Evolutionary conservation across 768 basidiomycete genomes (phyloP).

Genomic region (Suillus fuscotomentosus): DNA sequence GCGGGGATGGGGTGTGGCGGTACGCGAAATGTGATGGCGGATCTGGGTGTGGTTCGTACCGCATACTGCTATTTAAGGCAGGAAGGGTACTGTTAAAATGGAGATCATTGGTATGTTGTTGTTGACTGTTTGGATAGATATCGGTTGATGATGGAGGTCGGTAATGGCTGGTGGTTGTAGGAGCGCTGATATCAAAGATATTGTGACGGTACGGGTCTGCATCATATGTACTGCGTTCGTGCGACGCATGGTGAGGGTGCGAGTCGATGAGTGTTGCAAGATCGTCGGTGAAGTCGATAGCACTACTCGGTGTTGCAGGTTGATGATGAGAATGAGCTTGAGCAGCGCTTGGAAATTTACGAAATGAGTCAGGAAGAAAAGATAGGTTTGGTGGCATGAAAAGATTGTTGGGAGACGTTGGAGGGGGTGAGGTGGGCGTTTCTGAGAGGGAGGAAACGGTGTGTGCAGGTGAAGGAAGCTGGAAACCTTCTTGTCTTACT

Average conservation of each 20-base stretch:
- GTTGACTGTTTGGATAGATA: conserved; percentile 21
- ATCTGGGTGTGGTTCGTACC: conserved; percentile 47
- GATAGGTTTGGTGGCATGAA: conserved; percentile 45
- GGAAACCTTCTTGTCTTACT: conserved; percentile 74
- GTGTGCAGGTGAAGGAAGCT: conserved; percentile 48
- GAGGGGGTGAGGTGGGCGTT: conserved; percentile 24
- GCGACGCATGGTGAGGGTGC: conserved; percentile 29
- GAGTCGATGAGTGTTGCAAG: conserved; percentile 57
- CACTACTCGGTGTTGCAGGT: conserved; percentile 9
- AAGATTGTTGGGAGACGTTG: conserved; percentile 31
- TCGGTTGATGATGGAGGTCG: conserved; percentile 18
- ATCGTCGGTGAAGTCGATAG: conserved; percentile 67
- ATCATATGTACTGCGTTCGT: conserved; percentile 45
- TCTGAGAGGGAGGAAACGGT: conserved; percentile 18
- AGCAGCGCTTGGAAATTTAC: conserved; percentile 42
- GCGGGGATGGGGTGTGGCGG: conserved; percentile 28
- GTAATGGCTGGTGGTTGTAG: conserved; percentile 24
- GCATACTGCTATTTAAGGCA: conserved; percentile 50
- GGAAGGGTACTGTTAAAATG: conserved; percentile 53
- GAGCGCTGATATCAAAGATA: conserved; percentile 63
- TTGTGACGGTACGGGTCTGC: conserved; percentile 49
- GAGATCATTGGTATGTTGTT: conserved; percentile 19
- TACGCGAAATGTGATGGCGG: conserved; percentile 21
- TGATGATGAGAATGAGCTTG: conserved; percentile 17
- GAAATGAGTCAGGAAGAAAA: conserved; percentile 54